Base-by-base conservation (phyloP, 345 rosid genomes). In the Pistacia atlantica region DNA sequence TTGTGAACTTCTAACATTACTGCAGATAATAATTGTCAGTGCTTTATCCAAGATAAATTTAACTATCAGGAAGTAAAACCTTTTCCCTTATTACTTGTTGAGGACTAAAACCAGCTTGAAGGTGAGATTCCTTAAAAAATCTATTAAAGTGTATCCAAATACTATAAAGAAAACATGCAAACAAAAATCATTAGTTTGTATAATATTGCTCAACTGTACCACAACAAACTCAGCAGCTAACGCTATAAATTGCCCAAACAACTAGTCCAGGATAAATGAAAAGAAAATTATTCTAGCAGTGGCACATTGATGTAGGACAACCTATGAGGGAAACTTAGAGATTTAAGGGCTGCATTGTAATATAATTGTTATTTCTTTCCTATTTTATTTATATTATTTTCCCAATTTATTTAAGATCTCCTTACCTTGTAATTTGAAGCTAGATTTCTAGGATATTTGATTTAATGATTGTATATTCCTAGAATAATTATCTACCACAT, bases 1-100 rank as follows among this genome's bases (percentile, higher is more conserved):
- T 80, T 69, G 84, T 92, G 95, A 69, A 87, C 91, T 75, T 80
- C 89, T 81, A 92, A 84, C 65, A 94, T 85, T 72, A 92, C 98
- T 94, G 92, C 86, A 87, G 46, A 82, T 67, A 76, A 71, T 37
- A 72, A 25, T 69, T 35, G 67, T 64, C 65, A 83, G 77, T 38
- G 74, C 74, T 71, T 75, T 38, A 74, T 69, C 48, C 33, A 70
- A 51, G 68, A 16, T 64, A 38, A 59, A 33, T 65, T 67, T 38
- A 58, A 69, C 51, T 9, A 7, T 20, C 12, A 51, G 31, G 42
- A 25, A 48, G 13, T 17, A 67, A 48, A 65, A 11, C 11, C 18
- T 42, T 42, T 33, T 8, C 48, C 11, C 14, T 52, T 1, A 28
- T 35, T 42, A 14, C 60, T 22, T 64, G 37, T 3, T 70, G 69